phyloP scores from a whole-genome alignment of 768 basidiomycete genomes.

The Tulasnella sp. region DNA sequence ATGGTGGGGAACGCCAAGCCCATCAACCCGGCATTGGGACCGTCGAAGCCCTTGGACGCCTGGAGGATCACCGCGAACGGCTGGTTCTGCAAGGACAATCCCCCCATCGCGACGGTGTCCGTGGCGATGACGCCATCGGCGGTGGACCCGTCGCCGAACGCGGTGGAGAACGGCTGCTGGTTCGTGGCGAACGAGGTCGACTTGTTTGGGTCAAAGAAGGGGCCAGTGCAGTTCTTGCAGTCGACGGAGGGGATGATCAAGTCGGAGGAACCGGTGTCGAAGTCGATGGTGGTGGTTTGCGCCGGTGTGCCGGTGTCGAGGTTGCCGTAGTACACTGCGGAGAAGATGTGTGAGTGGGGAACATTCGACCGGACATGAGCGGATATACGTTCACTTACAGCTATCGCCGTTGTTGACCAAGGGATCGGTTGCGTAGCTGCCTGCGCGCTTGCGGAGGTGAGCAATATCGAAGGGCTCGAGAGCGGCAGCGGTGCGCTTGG shows the following conservation, averaged over 20 bases:
- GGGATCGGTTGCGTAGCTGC: neutral
- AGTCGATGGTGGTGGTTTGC: slow-evolving; percentile 4
- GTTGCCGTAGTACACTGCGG: neutral
- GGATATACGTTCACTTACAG: neutral
- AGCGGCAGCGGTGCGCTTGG: neutral
- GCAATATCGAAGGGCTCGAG: neutral
- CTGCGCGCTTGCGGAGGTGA: neutral
- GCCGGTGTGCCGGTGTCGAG: neutral
- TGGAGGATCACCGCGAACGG: neutral
- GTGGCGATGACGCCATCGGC: neutral
- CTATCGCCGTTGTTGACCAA: neutral
- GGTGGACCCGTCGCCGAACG: neutral
- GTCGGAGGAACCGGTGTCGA: slow-evolving; percentile 15
- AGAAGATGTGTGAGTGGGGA: neutral
- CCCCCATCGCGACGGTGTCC: neutral
- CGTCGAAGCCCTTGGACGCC: neutral
- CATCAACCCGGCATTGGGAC: neutral
- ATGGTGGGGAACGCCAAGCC: neutral
- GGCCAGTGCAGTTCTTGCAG: neutral
- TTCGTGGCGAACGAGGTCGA: neutral
- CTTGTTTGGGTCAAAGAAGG: neutral
- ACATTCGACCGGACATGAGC: neutral
- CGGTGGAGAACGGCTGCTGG: neutral
- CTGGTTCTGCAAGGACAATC: neutral
- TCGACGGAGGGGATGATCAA: neutral